Conservation (phyloP, 805 yeast species). For the Alloascoidea hylecoeti region DNA sequence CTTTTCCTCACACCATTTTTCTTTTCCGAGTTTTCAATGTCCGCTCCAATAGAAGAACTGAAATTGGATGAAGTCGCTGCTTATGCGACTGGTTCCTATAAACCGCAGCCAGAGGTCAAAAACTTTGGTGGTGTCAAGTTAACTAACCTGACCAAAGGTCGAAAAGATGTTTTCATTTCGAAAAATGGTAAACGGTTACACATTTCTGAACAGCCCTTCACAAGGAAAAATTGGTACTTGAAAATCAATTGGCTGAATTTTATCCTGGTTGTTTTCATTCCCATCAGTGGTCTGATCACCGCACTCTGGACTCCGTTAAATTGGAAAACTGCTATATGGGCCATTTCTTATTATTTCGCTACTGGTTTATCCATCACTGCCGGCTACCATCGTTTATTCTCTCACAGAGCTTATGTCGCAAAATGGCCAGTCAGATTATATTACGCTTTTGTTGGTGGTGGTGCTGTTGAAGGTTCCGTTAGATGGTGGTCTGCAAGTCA, state of each 20-base stretch:
- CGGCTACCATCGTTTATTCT: slow-evolving; percentile 70
- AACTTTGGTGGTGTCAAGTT: slow-evolving; percentile 2
- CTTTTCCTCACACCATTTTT: background rate
- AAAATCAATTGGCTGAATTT: slow-evolving; percentile 69
- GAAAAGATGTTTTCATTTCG: slow-evolving; percentile 5
- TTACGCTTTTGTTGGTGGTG: slow-evolving; percentile 50
- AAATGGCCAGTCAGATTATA: slow-evolving; percentile 26
- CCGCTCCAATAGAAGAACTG: slow-evolving; percentile 12
- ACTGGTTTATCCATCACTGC: slow-evolving; percentile 68
- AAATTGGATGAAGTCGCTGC: slow-evolving; percentile 17
- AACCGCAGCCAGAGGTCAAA: slow-evolving; percentile 4
- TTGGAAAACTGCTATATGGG: slow-evolving; percentile 35
- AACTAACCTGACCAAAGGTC: slow-evolving; percentile 2
- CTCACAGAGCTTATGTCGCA: slow-evolving; percentile 46
- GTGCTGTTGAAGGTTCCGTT: slow-evolving; percentile 65
- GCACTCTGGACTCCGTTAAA: slow-evolving; percentile 31
- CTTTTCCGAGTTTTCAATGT: slow-evolving; percentile 4
- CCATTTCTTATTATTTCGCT: slow-evolving; percentile 37
- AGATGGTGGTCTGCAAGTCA: slow-evolving; percentile 76
- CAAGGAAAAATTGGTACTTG: slow-evolving; percentile 54
- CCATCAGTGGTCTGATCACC: slow-evolving; percentile 29
- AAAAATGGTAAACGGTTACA: slow-evolving; percentile 20
- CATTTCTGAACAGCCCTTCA: slow-evolving; percentile 64
- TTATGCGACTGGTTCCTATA: slow-evolving; percentile 17
- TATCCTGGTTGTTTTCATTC: slow-evolving; percentile 39